Evolutionary conservation across 1,139 yeast species (phyloP), one percentile per base, ranked within the genome.

Genomic region (Yamadazyma taylorii): DNA sequence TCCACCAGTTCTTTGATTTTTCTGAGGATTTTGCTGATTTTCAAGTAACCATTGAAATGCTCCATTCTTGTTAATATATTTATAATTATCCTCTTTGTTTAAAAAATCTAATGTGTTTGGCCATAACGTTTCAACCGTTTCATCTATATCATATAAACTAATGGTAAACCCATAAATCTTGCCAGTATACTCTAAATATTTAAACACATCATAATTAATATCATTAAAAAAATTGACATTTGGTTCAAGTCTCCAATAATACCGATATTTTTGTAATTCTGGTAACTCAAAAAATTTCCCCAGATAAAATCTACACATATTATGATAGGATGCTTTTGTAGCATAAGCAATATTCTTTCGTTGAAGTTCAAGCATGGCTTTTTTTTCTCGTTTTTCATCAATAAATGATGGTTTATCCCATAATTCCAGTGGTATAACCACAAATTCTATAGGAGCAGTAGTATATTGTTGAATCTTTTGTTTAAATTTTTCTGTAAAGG

Each of bases 201-300:
- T 80, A 67, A 85, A 85, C 6, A 85, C 81, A 50, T 85, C 95
- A 53, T 85, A 85, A 42, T 85, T 78, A 33, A 85, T 59, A 40
- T 80, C 78, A 48, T 86, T 79, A 55, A 63, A 84, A 53, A 81
- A 85, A 23, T 72, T 64, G 1, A 88, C 87, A 35, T 66, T 66
- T n/a, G 95, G 95, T 56, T 85, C 95, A 30, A 85, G 73, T 41
- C 95, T 68, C 95, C 95, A 85, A 56, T 84, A 85, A 61, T 81
- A 85, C 38, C 55, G 59, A 51, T 64, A 69, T 29, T 60, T 54
- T 33, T 52, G 65, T 53, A 85, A 55, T 39, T 76, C 78, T 2
- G 85, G 85, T 43, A 84, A 73, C 34, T 79, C 69, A 56, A 70
- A 84, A 50, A 85, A 82, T 42, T 63, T 64, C 11, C 81, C 80